These are phyloP conservation scores for Huiozyma naganishii DNA, from an alignment of 805 yeast species.

Conservation along the genomic window DNA sequence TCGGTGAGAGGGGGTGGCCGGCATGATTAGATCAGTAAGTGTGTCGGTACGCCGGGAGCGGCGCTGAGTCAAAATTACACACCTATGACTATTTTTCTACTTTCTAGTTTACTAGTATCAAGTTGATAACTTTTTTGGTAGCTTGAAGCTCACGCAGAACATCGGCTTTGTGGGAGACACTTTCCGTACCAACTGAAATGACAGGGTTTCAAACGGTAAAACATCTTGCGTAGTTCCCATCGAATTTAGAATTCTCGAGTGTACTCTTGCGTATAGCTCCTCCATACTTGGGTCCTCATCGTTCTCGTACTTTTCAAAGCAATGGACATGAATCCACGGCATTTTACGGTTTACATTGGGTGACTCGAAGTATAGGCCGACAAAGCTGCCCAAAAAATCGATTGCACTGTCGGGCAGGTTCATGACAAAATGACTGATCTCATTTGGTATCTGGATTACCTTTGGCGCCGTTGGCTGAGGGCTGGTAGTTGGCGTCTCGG, in stretches of 20 bases:
- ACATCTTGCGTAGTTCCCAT: slow-evolving; percentile 37
- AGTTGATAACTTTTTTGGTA: slow-evolving; percentile 35
- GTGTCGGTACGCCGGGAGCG: too few species aligned
- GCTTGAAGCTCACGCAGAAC: slow-evolving; percentile 75
- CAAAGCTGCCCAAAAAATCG: slow-evolving; percentile 64
- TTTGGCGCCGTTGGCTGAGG: slow-evolving; percentile 36
- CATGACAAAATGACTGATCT: slow-evolving; percentile 70
- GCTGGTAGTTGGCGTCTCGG: slow-evolving; percentile 15
- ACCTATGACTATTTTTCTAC: background rate
- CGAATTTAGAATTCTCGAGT: slow-evolving; percentile 38
- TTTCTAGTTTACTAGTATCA: background rate
- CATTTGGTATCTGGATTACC: slow-evolving; percentile 16
- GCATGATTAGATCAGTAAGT: too few species aligned
- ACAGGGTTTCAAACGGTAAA: slow-evolving; percentile 36
- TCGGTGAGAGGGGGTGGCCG: too few species aligned
- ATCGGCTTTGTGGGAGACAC: slow-evolving; percentile 96
- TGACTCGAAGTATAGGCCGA: slow-evolving; percentile 52
- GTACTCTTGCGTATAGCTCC: slow-evolving; percentile 59
- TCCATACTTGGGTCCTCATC: slow-evolving; percentile 61
- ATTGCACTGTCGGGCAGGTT: slow-evolving; percentile 91
- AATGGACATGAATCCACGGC: slow-evolving; percentile 79
- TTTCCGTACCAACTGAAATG: slow-evolving; percentile 77
- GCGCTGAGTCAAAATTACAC: too few species aligned
- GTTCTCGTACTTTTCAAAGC: slow-evolving; percentile 82
- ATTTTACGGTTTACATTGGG: slow-evolving; percentile 32